Base-by-base conservation (phyloP, 345 rosid genomes). In the Euclidium syriacum region DNA sequence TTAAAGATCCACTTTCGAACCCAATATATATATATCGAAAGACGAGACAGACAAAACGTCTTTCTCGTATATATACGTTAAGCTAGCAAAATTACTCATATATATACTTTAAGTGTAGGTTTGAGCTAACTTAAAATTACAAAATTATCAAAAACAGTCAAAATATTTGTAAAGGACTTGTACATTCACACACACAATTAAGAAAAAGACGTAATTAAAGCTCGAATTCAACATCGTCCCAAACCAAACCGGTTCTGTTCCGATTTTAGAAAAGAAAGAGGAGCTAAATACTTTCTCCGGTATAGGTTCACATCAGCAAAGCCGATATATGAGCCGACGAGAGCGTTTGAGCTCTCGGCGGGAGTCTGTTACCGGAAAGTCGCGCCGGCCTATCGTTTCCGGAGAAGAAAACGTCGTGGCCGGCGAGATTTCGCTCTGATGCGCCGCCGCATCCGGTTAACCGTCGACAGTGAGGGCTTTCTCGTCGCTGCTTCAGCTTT, bases 401-500 rank as follows among this genome's bases (percentile, higher is more conserved):
- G 29, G 36, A 24, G 20, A 11, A 30, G 2, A 18, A 60, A 7
- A 24, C 69, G 27, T 70, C 58, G 69, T 54, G 74, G 23, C 36
- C 27, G 6, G 50, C 34, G 3, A 50, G 30, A 52, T 58, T 71
- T 41, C 58, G 38, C 32, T 70, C 68, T 16, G 67, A 59, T 15
- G 68, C 29, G 4, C 68, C 69, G 12, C 74, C 69, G 17, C 64
- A 62, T 47, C 74, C 69, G 4, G 65, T 39, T 9, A 24, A 24
- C 40, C 65, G 52, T 10, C 66, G 65, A 41, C 64, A 49, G 60
- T 55, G 63, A 47, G 24, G 26, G 6, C 25, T 63, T 24, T 32
- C 70, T 16, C 70, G 71, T 57, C 71, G 54, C 55, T 71, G 71
- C 49, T 76, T 76, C 25, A 73, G 64, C 20, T 73, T 77, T 10